Conservation (phyloP, 2,329 filamentous ascomycete species). For the Lasiodiplodia theobromae region DNA sequence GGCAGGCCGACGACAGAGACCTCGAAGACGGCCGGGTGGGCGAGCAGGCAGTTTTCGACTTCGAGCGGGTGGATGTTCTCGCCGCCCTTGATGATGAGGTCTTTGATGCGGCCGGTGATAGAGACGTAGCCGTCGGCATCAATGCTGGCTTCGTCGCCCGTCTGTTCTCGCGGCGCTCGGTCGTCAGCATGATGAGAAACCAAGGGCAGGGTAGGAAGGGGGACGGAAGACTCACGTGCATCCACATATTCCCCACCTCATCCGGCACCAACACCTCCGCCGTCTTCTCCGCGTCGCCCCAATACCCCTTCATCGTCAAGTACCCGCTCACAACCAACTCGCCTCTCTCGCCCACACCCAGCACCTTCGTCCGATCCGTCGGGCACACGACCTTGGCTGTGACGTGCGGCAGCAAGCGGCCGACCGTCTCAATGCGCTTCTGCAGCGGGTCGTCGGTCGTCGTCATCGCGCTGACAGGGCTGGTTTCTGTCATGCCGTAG, state of each 20-base stretch:
- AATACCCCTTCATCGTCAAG: constrained; percentile 90
- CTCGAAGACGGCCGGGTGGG: constrained; percentile 73
- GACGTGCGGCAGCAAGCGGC: constrained; percentile 84
- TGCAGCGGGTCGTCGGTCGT: constrained; percentile 75
- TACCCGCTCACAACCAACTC: constrained; percentile 88
- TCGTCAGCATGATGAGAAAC: not conserved
- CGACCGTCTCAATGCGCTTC: constrained; percentile 78
- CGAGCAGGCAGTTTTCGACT: constrained; percentile 85
- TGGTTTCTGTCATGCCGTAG: constrained; percentile 96
- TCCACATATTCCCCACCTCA: constrained; percentile 72
- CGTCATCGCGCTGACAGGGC: constrained; percentile 79
- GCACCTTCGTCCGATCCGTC: constrained; percentile 61
- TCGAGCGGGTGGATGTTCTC: constrained; percentile 97
- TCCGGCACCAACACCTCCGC: constrained; percentile 70
- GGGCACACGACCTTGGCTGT: constrained; percentile 78
- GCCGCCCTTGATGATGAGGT: constrained; percentile 91
- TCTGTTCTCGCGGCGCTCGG: constrained; percentile 52
- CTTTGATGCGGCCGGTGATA: constrained; percentile 93
- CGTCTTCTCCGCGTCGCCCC: constrained; percentile 74
- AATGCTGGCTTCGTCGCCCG: constrained; percentile 90
- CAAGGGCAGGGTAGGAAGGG: not conserved
- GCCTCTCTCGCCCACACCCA: constrained; percentile 72
- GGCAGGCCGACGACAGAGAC: constrained; percentile 84
- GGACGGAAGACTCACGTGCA: constrained; percentile 61
- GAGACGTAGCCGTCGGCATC: constrained; percentile 81